Conservation (phyloP, 208 protist genomes). For the Acanthamoeba triangularis region DNA sequence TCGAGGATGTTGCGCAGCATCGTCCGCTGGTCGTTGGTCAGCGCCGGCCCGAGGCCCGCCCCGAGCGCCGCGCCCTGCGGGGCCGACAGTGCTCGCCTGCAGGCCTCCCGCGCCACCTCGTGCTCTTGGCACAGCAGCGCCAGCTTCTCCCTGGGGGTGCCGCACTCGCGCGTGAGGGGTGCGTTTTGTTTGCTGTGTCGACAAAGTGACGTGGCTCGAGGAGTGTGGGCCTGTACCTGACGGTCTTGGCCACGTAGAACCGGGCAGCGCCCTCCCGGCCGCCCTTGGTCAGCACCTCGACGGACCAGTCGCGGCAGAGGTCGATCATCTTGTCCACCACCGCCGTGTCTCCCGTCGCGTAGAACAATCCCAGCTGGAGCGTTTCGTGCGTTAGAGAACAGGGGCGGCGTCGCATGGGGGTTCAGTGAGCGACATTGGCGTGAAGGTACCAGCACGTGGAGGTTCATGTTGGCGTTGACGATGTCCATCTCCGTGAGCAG, state of each 20-base stretch:
- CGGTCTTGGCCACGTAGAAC: constrained; percentile 37
- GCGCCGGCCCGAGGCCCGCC: too few relatives aligned
- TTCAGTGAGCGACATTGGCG: not conserved
- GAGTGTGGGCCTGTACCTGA: not conserved
- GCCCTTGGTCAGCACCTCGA: constrained; percentile 26
- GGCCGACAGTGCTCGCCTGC: not conserved
- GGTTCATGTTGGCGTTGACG: constrained; percentile 32
- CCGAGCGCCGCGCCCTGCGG: not conserved
- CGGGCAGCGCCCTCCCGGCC: not conserved
- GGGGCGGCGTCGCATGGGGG: too few relatives aligned
- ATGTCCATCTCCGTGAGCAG: not conserved
- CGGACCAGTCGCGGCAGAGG: constrained; percentile 19
- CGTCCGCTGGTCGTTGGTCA: not conserved
- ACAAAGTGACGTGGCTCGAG: too few relatives aligned
- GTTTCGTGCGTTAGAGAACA: too few relatives aligned
- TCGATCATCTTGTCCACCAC: constrained; percentile 22
- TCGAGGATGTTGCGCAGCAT: not conserved
- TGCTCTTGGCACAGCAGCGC: constrained; percentile 45
- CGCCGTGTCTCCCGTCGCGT: not conserved
- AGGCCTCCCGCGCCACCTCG: not conserved
- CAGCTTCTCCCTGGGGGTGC: not conserved
- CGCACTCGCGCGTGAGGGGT: too few relatives aligned
- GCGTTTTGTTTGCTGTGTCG: too few relatives aligned
- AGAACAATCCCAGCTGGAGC: constrained; percentile 4
- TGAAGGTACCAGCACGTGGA: not conserved